Conservation (phyloP, 164 flowering plant species). For the Akebia trifoliata region DNA sequence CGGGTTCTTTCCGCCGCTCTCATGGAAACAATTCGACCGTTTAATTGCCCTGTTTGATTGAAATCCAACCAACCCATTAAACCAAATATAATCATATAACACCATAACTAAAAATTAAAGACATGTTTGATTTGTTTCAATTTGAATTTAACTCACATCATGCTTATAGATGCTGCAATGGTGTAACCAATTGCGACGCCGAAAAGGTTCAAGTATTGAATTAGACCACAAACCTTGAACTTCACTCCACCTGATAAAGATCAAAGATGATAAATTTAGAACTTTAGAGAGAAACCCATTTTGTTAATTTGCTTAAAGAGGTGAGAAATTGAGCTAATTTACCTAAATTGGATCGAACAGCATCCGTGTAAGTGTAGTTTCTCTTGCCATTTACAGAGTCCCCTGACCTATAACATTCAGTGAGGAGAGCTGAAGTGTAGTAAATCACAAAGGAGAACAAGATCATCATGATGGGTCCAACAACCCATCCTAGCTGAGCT, state of each 20-base stretch:
- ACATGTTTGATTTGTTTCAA: too few relatives aligned
- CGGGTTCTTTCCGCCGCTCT: constrained; percentile 31
- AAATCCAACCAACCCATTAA: too few relatives aligned
- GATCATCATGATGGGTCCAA: constrained; percentile 43
- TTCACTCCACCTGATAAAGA: constrained; percentile 46
- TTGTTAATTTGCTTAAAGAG: too few relatives aligned
- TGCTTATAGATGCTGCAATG: constrained; percentile 69
- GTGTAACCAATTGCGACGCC: constrained; percentile 81
- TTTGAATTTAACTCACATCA: constrained; percentile 47
- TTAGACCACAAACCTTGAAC: constrained; percentile 49
- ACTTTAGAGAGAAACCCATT: too few relatives aligned
- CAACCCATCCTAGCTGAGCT: constrained; percentile 60
- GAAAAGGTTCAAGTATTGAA: constrained; percentile 63
- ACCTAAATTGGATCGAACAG: constrained; percentile 46
- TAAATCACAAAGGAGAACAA: constrained; percentile 43
- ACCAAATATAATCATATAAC: too few relatives aligned
- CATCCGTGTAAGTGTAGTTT: constrained; percentile 54
- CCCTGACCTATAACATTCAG: constrained; percentile 42
- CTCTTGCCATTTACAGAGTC: constrained; percentile 47
- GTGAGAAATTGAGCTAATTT: too few relatives aligned
- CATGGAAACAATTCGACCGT: constrained; percentile 53
- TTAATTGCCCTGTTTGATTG: too few relatives aligned
- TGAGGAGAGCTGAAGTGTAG: constrained; percentile 46
- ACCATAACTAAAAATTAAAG: neutral
- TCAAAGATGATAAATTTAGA: too few relatives aligned